Evolutionary conservation across 345 rosid species (phyloP).

Genomic region (Citrus trifoliata): DNA sequence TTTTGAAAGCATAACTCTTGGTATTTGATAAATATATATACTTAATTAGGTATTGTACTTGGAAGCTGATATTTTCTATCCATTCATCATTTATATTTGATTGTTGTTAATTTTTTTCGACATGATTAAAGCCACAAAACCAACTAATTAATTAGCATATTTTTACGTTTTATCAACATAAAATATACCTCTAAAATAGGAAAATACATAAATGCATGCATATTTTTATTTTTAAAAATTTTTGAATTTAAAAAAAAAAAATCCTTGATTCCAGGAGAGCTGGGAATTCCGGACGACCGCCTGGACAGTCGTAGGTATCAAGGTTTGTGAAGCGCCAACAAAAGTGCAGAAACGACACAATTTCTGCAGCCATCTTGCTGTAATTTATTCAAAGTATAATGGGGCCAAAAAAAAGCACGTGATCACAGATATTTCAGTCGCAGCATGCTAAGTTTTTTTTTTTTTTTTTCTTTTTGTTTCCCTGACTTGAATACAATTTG

Average conservation of each 20-base stretch:
- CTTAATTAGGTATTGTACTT: too few relatives aligned
- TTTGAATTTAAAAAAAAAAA: not conserved
- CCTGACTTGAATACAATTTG: constrained; percentile 1
- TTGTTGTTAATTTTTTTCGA: not conserved
- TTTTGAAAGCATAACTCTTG: too few relatives aligned
- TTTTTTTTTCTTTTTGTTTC: not conserved
- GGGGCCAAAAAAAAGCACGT: constrained; percentile 1
- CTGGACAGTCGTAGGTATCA: constrained; percentile 39
- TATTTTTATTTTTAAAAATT: not conserved
- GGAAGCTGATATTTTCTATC: not conserved
- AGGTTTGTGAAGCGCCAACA: constrained; percentile 5
- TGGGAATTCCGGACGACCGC: constrained; percentile 51
- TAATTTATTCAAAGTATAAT: constrained; percentile 17
- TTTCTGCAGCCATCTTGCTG: constrained; percentile 20
- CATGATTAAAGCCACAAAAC: too few relatives aligned
- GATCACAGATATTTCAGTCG: too few relatives aligned
- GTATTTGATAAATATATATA: too few relatives aligned
- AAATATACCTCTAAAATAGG: not conserved
- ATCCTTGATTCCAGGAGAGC: constrained; percentile 36
- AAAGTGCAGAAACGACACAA: constrained; percentile 2
- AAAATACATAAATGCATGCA: not conserved
- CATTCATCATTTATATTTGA: not conserved
- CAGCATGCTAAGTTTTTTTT: not conserved
- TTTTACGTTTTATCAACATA: too few relatives aligned
- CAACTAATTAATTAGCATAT: too few relatives aligned